Percentiles rank a stretch among this genome's conserved stretches.
Conservation (phyloP, 192 early-diverging fungal species). For the Coemansia sp. region DNA sequence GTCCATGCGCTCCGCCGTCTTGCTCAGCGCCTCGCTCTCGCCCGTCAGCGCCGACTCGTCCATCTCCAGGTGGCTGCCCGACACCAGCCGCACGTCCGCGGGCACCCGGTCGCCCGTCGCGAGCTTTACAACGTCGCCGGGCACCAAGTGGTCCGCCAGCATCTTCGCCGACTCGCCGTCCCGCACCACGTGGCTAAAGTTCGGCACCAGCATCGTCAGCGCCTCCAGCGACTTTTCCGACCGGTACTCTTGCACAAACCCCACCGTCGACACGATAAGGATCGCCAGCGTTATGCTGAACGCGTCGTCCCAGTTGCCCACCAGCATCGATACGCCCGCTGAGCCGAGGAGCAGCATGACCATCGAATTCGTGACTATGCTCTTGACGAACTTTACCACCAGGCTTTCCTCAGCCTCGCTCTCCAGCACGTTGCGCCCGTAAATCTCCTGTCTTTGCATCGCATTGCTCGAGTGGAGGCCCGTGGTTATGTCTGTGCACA, state of each 20-base stretch:
- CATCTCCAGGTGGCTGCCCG: slow-evolving; percentile 81
- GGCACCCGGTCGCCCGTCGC: slow-evolving; percentile 91
- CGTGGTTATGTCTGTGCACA: slow-evolving; percentile 71
- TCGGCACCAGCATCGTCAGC: slow-evolving; percentile 84
- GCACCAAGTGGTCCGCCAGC: slow-evolving; percentile 84
- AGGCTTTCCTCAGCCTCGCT: slow-evolving; percentile 78
- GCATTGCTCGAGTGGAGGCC: slow-evolving; percentile 77
- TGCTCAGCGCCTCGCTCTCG: slow-evolving; percentile 89
- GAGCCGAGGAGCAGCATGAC: slow-evolving; percentile 88
- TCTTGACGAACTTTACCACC: slow-evolving; percentile 81
- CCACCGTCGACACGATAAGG: slow-evolving; percentile 82
- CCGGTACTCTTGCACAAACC: slow-evolving; percentile 93
- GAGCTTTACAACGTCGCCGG: slow-evolving; percentile 90
- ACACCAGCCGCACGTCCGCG: slow-evolving; percentile 84
- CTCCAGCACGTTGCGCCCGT: slow-evolving; percentile 77
- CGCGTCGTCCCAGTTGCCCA: slow-evolving; percentile 81
- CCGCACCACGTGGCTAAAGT: slow-evolving; percentile 77
- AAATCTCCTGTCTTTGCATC: slow-evolving; percentile 63
- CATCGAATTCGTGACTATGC: slow-evolving; percentile 85
- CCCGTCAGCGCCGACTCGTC: slow-evolving; percentile 96
- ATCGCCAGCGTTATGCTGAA: slow-evolving; percentile 83
- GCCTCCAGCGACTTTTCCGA: slow-evolving; percentile 95
- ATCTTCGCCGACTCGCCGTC: slow-evolving; percentile 63
- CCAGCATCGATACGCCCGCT: slow-evolving; percentile 74
- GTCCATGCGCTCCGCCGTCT: slow-evolving; percentile 64